Percentiles rank a stretch among this genome's conserved stretches.
Conservation (phyloP, 768 basidiomycete species). For the Tulasnella sp. region DNA sequence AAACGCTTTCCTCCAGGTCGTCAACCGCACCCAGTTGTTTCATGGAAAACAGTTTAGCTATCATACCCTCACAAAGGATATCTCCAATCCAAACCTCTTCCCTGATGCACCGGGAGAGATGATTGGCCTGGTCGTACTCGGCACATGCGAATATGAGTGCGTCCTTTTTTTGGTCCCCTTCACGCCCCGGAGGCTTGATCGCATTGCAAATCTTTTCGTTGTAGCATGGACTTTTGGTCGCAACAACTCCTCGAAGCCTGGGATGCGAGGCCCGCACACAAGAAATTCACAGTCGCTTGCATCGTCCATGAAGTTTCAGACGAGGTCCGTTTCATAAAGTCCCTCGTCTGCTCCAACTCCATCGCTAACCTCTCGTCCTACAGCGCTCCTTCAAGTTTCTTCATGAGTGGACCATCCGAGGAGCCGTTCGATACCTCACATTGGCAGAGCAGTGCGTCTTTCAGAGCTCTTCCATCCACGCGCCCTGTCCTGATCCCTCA, state of each 20-base stretch:
- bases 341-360: background rate
- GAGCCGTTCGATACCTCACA: slow-evolving; percentile 48
- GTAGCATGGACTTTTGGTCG: slow-evolving; percentile 2
- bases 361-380: background rate
- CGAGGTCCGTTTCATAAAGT: background rate
- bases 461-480: background rate
- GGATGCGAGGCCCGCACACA: slow-evolving; percentile 45
- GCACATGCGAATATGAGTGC: slow-evolving; percentile 55
- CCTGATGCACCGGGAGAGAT: slow-evolving; percentile 32
- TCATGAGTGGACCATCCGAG: slow-evolving; percentile 47
- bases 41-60: slow-evolving; percentile 11
- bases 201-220: background rate
- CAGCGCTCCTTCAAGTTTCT: slow-evolving; percentile 44
- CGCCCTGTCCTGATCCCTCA: background rate
- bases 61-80: background rate
- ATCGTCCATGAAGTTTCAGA: slow-evolving; percentile 48
- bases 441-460: slow-evolving; percentile 50
- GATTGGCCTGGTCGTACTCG: slow-evolving; percentile 49
- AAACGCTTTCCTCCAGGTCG: background rate
- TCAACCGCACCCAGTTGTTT: background rate
- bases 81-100: background rate
- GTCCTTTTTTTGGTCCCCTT: slow-evolving; percentile 30
- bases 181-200: background rate
- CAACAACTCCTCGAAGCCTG: slow-evolving; percentile 38
- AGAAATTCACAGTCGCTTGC: slow-evolving; percentile 52